phyloP scores from a whole-genome alignment of 1,284 basidiomycete species.

The Rhodotorula sp. region DNA sequence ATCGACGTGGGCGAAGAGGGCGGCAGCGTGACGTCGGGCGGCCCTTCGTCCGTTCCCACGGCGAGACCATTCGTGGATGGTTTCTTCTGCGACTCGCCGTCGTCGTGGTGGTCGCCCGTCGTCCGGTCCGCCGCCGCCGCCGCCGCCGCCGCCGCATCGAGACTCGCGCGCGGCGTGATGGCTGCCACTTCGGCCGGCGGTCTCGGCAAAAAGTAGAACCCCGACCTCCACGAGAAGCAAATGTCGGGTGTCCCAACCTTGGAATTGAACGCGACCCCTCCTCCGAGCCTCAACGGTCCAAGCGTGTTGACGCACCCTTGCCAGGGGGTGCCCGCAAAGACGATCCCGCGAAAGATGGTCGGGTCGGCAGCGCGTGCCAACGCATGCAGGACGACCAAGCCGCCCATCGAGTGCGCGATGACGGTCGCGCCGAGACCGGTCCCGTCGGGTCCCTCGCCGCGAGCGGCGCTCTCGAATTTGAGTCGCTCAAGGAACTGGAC shows the following conservation, averaged over 20 bases:
- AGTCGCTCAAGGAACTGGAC: slow-evolving; percentile 31
- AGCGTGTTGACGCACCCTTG: slow-evolving; percentile 48
- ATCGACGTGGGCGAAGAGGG: neutral
- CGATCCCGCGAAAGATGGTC: slow-evolving; percentile 45
- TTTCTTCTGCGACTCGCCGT: neutral
- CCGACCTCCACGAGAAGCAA: slow-evolving; percentile 47
- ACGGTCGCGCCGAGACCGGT: slow-evolving; percentile 46
- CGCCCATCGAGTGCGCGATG: slow-evolving; percentile 50
- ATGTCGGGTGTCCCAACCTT: slow-evolving; percentile 45
- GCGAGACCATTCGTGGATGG: neutral
- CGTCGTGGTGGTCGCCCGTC: no score
- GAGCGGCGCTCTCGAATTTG: slow-evolving; percentile 37
- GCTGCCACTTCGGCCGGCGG: neutral
- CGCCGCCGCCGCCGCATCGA: neutral
- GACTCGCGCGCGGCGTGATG: neutral
- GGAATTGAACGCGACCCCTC: slow-evolving; percentile 40
- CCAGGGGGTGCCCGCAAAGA: slow-evolving; percentile 43
- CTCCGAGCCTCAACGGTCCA: slow-evolving; percentile 47
- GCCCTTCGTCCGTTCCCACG: neutral
- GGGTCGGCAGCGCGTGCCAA: slow-evolving; percentile 44
- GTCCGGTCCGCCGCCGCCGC: no score
- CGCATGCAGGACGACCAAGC: slow-evolving; percentile 48
- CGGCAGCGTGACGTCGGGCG: neutral
- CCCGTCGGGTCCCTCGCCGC: slow-evolving; percentile 29
- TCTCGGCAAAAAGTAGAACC: slow-evolving; percentile 47